Evolutionary conservation across 2,329 filamentous ascomycete genomes (phyloP), one percentile per base, ranked within the genome.

Genomic region (Botrytis porri): DNA sequence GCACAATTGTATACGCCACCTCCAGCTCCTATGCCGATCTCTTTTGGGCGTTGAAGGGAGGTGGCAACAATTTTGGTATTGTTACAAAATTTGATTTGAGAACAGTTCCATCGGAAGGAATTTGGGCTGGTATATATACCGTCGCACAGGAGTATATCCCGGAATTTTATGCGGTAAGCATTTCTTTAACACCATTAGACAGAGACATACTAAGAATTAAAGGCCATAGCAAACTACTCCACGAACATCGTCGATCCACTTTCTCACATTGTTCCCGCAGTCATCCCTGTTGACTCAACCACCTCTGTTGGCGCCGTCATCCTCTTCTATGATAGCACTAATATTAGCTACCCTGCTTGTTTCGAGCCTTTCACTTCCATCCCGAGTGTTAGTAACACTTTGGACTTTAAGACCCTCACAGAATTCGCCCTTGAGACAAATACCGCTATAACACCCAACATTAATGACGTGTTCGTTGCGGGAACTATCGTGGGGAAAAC

Each of bases 51-150:
- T 29, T 57, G 51, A 57, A 57, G 16, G 51, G 51, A 57, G n/a
- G 51, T 29, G 32, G 51, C 51, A 57, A n/a, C n/a, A 57, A 57
- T 14, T 57, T 57, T 32, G 51, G 51, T 18, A 29, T 57, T 57
- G 51, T 29, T 29, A 57, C 51, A 18, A 57, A 29, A 29, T 57
- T 57, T 18, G 51, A 57, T 57, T 57, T 57, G 51, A 57, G 7
- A 32, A 57, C 51, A 8, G 51, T 57, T 4, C 51, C 51, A 29
- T 57, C 51, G 14, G 51, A 57, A 57, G n/a, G 51, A 57, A 18
- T 57, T 57, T 57, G 51, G 51, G 51, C 51, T 57, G 51, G 51
- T 57, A 57, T 57, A 57, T 57, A 57, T n/a, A 57, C 51, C n/a
- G 51, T 57, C 25, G 51, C 51, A 57, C 51, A 57, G 51, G 51